Evolutionary conservation across 306 rosid genomes (phyloP), one percentile per base, ranked within the genome.

Genomic region (Sesbania bispinosa): DNA sequence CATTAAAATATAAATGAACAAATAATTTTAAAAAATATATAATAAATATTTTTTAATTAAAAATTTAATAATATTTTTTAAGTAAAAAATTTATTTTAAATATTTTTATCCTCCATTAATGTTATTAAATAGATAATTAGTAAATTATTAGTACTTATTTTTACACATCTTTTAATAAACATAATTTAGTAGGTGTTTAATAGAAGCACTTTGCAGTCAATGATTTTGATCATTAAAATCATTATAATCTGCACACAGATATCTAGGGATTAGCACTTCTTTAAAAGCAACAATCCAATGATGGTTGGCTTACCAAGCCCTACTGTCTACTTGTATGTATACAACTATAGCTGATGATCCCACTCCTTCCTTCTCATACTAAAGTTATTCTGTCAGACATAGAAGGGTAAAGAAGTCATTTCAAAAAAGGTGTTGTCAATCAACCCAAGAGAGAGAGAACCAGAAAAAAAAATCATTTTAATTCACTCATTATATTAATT

Each of bases 391-490:
- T 4, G 23, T 6, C 54, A 51, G 84, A 67, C 82, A 67, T 10
- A 5, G 2, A 55, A 74, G 91, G 95, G 89, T 20, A 81, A 48
- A 71, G 6, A n/a, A 19, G 95, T 86, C 71, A 84, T 73, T 84
- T 69, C 55, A 0, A 0, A 0, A 70, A 74, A 78, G 71, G 92
- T 16, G 66, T 71, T 90, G 88, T 87, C 96, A 90, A 90, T 87
- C 93, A 85, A 78, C 64, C 15, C 69, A 73, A 76, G 74, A 85
- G 81, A 68, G 20, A 46, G 82, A 87, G 39, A 71, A 77, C 68
- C 66, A 70, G 79, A 81, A 82, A 83, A 77, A 79, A 79, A 81
- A 84, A 54, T n/a, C n/a, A n/a, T 73, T 75, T 75, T 82, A 76
- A 82, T 57, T 82, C 43, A 58, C 27, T 11, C 50, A 27, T 35